phyloP scores from a whole-genome alignment of 257 asterid species.

The Nicotiana otophora region DNA sequence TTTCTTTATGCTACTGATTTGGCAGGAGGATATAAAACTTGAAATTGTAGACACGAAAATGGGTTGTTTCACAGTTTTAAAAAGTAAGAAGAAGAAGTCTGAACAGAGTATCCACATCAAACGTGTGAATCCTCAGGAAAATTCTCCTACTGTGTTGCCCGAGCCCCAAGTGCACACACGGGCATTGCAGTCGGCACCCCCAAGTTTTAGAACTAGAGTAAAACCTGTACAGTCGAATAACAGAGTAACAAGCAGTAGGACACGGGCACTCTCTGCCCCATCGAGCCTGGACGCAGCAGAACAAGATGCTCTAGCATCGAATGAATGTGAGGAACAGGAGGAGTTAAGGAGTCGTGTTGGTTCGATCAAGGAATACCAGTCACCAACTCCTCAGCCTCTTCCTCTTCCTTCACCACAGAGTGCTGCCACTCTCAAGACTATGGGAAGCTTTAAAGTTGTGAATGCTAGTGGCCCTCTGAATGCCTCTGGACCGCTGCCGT shows the following conservation, averaged over 20 bases:
- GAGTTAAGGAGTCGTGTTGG: slow-evolving; percentile 57
- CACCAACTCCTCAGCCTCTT: slow-evolving; percentile 84
- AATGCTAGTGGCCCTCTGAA: slow-evolving; percentile 57
- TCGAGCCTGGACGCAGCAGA: slow-evolving; percentile 66
- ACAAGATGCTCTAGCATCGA: slow-evolving; percentile 43
- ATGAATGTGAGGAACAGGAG: slow-evolving; percentile 63
- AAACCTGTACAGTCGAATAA: slow-evolving; percentile 41
- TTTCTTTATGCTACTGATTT: neutral
- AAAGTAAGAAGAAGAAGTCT: slow-evolving; percentile 61
- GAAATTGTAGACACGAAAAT: slow-evolving; percentile 22
- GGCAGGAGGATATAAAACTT: slow-evolving; percentile 27
- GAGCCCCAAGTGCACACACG: slow-evolving; percentile 61
- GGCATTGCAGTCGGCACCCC: slow-evolving; percentile 78
- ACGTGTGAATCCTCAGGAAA: slow-evolving; percentile 51
- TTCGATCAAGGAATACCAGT: slow-evolving; percentile 57
- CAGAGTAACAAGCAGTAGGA: slow-evolving; percentile 36
- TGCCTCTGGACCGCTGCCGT: slow-evolving; percentile 82
- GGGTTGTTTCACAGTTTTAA: slow-evolving; percentile 82
- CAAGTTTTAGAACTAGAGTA: slow-evolving; percentile 74
- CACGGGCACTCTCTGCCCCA: slow-evolving; percentile 72
- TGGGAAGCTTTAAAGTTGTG: slow-evolving; percentile 60
- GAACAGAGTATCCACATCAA: slow-evolving; percentile 42
- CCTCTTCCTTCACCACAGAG: slow-evolving; percentile 80
- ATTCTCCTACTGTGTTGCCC: slow-evolving; percentile 66
- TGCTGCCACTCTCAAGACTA: slow-evolving; percentile 44